Percentiles rank a stretch among this genome's conserved stretches.
These are phyloP conservation scores for Rhodotorula sp. DNA, from an alignment of 1,284 basidiomycete species.

Conservation along the genomic window DNA sequence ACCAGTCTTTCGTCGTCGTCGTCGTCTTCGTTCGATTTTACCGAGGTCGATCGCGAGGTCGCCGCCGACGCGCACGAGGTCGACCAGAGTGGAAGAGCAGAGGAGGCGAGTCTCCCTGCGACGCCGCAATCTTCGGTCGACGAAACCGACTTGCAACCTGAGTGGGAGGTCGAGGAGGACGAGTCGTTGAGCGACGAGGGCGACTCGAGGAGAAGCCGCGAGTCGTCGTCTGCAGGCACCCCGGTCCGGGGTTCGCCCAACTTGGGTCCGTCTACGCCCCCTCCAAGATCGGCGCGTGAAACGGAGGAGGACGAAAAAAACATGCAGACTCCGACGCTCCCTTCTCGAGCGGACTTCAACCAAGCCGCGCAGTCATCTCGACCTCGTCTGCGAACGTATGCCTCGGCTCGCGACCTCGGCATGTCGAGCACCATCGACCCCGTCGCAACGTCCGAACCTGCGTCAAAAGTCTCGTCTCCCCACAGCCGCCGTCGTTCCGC, in stretches of 20 bases:
- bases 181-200: neutral
- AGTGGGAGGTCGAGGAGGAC: constrained; percentile 1
- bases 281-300: neutral
- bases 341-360: neutral
- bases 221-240: neutral
- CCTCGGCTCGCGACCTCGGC: constrained; percentile 35
- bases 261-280: neutral
- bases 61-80: constrained; percentile 37
- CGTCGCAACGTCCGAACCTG: neutral
- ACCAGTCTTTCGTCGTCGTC: too few species aligned
- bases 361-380: neutral
- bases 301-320: neutral
- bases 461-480: neutral
- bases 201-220: neutral
- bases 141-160: neutral
- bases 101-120: constrained; percentile 24
- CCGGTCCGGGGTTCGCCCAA: neutral
- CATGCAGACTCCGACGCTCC: neutral
- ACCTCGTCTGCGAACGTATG: constrained; percentile 32
- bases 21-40: constrained; percentile 22
- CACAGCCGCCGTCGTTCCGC: constrained; percentile 14
- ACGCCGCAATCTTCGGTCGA: constrained; percentile 10
- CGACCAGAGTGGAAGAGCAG: constrained; percentile 31
- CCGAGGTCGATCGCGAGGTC: constrained; percentile 35
- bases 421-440: constrained; percentile 14